phyloP scores from a whole-genome alignment of 768 basidiomycete genomes.

The Kwoniella europaea region DNA sequence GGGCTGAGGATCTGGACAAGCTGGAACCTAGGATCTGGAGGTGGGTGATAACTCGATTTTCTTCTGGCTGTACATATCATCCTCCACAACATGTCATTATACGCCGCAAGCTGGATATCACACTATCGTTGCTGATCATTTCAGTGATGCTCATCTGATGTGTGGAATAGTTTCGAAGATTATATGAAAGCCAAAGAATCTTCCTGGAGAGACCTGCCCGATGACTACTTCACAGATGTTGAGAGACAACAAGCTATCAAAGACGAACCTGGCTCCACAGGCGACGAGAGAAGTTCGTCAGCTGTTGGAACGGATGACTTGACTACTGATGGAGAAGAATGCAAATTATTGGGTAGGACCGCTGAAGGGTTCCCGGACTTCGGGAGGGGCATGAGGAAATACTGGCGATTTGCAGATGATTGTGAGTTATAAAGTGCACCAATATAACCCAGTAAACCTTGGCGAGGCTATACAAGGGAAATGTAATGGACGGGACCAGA shows the following conservation, averaged over 20 bases:
- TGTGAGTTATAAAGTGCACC: conserved; percentile 25
- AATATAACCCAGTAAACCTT: too few species aligned
- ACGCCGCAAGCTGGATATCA: neutral
- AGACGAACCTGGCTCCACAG: conserved; percentile 4
- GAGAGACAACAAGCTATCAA: conserved; percentile 60
- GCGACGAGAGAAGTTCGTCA: conserved; percentile 5
- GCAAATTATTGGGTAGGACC: conserved; percentile 28
- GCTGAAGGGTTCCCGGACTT: conserved; percentile 49
- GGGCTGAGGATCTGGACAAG: conserved; percentile 59
- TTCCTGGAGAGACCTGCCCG: conserved; percentile 70
- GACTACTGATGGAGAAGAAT: conserved; percentile 22
- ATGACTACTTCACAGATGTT: conserved; percentile 62
- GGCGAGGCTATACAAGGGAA: too few species aligned
- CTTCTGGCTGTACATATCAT: neutral
- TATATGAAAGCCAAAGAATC: conserved; percentile 77
- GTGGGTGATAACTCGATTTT: conserved; percentile 33
- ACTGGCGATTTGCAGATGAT: conserved; percentile 55
- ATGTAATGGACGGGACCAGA: too few species aligned
- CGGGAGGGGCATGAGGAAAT: conserved; percentile 54
- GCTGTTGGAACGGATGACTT: conserved; percentile 6
- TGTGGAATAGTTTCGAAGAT: conserved; percentile 65
- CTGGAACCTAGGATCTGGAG: conserved; percentile 73
- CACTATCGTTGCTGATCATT: neutral
- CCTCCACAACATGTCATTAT: neutral
- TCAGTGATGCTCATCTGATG: neutral